phyloP scores from a whole-genome alignment of 1,284 basidiomycete species.

The Sporisorium exsertum region DNA sequence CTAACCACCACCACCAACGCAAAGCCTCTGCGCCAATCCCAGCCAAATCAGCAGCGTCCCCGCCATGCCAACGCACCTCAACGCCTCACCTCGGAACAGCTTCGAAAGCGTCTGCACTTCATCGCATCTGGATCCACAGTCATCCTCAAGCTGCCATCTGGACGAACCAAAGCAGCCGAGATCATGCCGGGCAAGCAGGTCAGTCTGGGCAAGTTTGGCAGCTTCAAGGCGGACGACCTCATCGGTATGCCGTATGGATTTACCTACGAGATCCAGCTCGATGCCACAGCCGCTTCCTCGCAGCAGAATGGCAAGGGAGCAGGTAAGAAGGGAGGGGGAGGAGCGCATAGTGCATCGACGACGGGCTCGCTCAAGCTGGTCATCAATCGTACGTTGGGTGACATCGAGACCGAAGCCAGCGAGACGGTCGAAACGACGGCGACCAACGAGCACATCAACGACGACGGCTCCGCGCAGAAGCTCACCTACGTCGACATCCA shows the following conservation, averaged over 20 bases:
- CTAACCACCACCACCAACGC: constrained; percentile 2
- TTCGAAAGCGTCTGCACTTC: constrained; percentile 49
- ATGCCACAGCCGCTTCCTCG: constrained; percentile 3
- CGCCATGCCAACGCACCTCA: constrained; percentile 23
- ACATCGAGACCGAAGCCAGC: constrained; percentile 42
- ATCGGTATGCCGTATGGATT: constrained; percentile 67
- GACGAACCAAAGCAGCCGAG: constrained; percentile 59
- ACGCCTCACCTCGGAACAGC: constrained; percentile 43
- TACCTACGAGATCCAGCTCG: constrained; percentile 64
- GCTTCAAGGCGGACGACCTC: constrained; percentile 63
- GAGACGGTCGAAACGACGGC: constrained; percentile 62
- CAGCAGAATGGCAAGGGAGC: constrained; percentile 14
- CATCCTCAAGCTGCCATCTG: constrained; percentile 61
- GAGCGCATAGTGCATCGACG: not conserved
- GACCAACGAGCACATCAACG: constrained; percentile 69
- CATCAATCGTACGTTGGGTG: constrained; percentile 52
- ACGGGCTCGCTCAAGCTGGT: constrained; percentile 36
- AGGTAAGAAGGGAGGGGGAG: constrained; percentile 7
- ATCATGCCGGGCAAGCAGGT: constrained; percentile 58
- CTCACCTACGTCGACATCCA: constrained; percentile 67
- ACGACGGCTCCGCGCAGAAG: constrained; percentile 64
- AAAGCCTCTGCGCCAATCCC: constrained; percentile 7
- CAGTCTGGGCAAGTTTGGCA: constrained; percentile 68
- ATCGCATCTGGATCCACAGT: constrained; percentile 49
- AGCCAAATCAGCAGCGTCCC: constrained; percentile 18